These are phyloP conservation scores for Populus deltoides DNA, from an alignment of 345 rosid genomes.

Conservation along the genomic window DNA sequence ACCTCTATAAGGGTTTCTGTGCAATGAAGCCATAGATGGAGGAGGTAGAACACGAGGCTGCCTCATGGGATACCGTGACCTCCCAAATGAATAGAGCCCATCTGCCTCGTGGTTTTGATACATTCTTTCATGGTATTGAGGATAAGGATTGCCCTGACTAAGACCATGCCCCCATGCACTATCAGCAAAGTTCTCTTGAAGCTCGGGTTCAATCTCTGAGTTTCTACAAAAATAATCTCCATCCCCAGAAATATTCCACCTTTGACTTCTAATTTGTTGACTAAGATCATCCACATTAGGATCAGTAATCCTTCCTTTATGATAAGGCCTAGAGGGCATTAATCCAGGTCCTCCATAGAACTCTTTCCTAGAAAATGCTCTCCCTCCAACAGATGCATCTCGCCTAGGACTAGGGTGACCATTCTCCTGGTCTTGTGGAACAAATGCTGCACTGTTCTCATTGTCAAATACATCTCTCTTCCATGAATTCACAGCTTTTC, in stretches of 20 bases:
- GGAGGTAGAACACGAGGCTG: conserved; percentile 97
- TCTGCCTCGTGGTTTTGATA: conserved; percentile 66
- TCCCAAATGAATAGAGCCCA: conserved; percentile 67
- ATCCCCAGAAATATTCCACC: conserved; percentile 70
- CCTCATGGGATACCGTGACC: conserved; percentile 72
- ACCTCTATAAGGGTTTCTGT: conserved; percentile 50
- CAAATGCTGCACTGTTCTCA: conserved; percentile 49
- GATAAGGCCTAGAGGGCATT: conserved; percentile 39
- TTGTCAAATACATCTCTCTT: conserved; percentile 68
- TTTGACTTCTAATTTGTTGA: conserved; percentile 48
- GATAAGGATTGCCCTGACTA: conserved; percentile 46
- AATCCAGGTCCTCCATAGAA: conserved; percentile 57
- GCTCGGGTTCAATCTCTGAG: conserved; percentile 61
- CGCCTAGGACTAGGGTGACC: conserved; percentile 48
- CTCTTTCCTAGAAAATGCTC: conserved; percentile 57
- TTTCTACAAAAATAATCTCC: conserved; percentile 61
- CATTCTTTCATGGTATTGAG: conserved; percentile 52
- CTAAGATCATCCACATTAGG: conserved; percentile 45
- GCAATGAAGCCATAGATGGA: conserved; percentile 59
- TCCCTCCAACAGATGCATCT: conserved; percentile 47
- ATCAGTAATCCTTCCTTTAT: conserved; percentile 60
- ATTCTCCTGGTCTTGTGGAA: conserved; percentile 49
- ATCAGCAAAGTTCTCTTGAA: conserved; percentile 64
- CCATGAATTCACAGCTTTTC: conserved; percentile 59
- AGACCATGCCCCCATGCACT: conserved; percentile 63